Evolutionary conservation across 805 yeast species (phyloP), one percentile per base, ranked within the genome.

Genomic region (Cyberlindnera meyerae): DNA sequence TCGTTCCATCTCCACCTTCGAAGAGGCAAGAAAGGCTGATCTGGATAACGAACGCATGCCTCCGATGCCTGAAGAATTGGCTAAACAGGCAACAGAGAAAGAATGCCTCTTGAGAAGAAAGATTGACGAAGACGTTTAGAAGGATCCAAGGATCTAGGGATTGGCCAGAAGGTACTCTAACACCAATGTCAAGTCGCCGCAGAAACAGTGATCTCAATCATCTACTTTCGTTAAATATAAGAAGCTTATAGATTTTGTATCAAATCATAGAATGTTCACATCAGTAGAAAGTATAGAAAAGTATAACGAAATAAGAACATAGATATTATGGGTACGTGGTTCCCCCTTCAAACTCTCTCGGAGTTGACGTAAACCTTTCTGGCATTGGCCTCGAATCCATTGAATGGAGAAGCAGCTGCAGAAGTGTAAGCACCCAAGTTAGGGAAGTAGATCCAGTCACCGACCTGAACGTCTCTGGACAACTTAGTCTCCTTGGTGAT

Each of bases 401-500:
- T 90, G 69, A 90, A 90, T 30, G 79, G 71, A 9, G 96, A 86
- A n/a, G 95, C 77, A 4, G 97, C 97, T 18, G 89, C 85, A 16
- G 82, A 69, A 8, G 97, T 89, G 63, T 90, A 90, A 14, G 98
- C 97, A 13, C 98, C 98, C 40, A 84, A 60, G 48, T 79, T 69
- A 22, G 79, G 69, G 63, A 90, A 89, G 61, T 79, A 86, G 39
- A 90, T 57, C 97, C 97, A 90, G 59, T 90, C 97, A 8, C 97
- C 97, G 29, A 83, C 81, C 15, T 68, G 66, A 29, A 87, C 77
- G 27, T 77, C 76, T 37, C 72, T 68, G 14, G 79, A 68, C 52
- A 90, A 66, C 24, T 48, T 50, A 42, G 76, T 65, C 25, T 65
- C 67, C 31, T 66, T 58, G 14, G 82, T 59, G 40, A 90, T 76